Base-by-base conservation (phyloP, 1,284 basidiomycete genomes). In the Naganishia albida region DNA sequence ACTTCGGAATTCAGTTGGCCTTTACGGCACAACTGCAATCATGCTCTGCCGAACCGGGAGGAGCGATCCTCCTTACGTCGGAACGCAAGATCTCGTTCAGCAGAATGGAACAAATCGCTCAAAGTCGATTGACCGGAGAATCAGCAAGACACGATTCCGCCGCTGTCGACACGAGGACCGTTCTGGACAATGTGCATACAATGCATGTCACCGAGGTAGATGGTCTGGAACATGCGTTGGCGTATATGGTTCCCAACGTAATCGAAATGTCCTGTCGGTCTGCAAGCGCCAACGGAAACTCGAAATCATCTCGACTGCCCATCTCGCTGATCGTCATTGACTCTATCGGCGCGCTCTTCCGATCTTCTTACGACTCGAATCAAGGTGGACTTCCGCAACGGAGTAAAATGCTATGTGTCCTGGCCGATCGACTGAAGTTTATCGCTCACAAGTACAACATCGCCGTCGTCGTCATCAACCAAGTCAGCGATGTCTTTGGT, bases 381-480 rank as follows among this genome's bases (percentile, higher is more conserved):
- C 83, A 85, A 20, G 72, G 79, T 18, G 85, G 85, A 2, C 82
- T 90, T 8, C 80, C 86, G 10, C 84, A 89, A 67, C 85, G 91
- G 28, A 86, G 90, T 2, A 84, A 84, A 68, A 82, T 84, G 68
- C 81, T 94, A 23, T 81, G 83, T n/a, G 81, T 85, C 62, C 83
- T 91, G 50, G 85, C 89, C 0, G 78, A 82, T 18, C 79, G 84
- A 51, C 83, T 94, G 7, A 90, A 93, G 74, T 72, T 76, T 2
- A 79, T 93, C 18, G 90, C 90, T 0, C 80, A 80, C 68, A 81
- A 78, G 64, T 82, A 88, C 71, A 79, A 81, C 40, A 75, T 94
- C 26, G 90, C 90, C 0, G 81, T 95, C 38, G 80, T 95, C 28
- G 86, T 94, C 43, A 79, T 96, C 51, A 95, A 94, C 76, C 89